phyloP scores from a whole-genome alignment of 129 eudicot genomes.

The Saussurea involucrata region DNA sequence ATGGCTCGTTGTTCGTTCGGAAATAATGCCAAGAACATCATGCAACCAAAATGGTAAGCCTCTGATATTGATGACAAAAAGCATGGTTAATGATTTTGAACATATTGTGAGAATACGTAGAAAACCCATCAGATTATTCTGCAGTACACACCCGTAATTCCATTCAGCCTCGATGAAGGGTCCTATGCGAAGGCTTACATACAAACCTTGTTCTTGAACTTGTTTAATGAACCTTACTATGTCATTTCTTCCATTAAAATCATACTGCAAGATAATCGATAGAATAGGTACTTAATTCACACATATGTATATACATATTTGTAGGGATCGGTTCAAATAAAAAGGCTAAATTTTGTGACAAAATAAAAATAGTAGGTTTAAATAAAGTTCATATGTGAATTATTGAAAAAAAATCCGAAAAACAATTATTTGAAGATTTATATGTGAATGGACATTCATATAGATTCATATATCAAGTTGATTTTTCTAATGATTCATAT shows the following conservation, averaged over 20 bases:
- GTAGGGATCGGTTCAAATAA: neutral
- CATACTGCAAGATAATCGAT: constrained; percentile 45
- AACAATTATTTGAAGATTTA: neutral
- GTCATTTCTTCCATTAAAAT: constrained; percentile 69
- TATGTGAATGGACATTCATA: too few relatives aligned
- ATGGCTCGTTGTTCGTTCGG: constrained; percentile 76
- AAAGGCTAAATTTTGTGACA: neutral
- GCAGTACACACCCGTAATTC: constrained; percentile 59
- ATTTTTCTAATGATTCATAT: neutral
- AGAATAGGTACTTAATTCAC: neutral
- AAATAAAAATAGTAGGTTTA: neutral
- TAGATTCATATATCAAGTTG: neutral
- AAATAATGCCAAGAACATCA: constrained; percentile 82
- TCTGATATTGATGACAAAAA: constrained; percentile 33
- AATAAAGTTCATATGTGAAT: neutral
- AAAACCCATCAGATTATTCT: neutral
- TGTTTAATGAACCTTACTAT: constrained; percentile 73
- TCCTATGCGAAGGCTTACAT: constrained; percentile 76
- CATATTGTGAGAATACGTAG: neutral
- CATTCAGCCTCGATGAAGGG: constrained; percentile 91
- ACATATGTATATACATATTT: neutral
- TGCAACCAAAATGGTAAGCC: constrained; percentile 95
- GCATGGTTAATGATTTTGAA: neutral
- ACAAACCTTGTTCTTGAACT: constrained; percentile 84
- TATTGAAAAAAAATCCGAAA: neutral